Conservation (phyloP, 2,329 filamentous ascomycete genomes). For the Emmonsia crescens region DNA sequence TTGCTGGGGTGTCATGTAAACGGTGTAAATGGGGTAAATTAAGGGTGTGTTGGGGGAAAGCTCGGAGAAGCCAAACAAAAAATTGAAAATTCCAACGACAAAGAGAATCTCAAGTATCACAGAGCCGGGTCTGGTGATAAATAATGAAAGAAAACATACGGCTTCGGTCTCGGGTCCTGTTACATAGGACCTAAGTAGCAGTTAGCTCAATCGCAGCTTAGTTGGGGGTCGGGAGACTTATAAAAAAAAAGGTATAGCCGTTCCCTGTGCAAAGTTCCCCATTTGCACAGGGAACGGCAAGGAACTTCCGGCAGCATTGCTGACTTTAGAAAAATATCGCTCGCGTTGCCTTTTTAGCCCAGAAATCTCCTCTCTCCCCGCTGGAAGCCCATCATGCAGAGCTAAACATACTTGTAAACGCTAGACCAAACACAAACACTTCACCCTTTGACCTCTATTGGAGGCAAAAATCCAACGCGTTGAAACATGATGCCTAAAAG, state of each 20-base stretch:
- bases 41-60: background rate
- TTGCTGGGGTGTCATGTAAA: background rate
- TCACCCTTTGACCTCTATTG: slow-evolving; percentile 10
- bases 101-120: background rate
- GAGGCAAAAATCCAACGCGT: slow-evolving; percentile 1
- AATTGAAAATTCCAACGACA: background rate
- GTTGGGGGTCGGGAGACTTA: slow-evolving; percentile 22
- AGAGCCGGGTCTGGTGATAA: background rate
- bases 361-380: slow-evolving; percentile 5
- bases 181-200: slow-evolving; percentile 15
- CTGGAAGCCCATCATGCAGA: slow-evolving; percentile 4
- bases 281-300: slow-evolving; percentile 12
- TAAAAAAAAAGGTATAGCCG: slow-evolving; percentile 31
- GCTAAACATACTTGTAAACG: slow-evolving; percentile 8
- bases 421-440: slow-evolving; percentile 9
- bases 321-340: slow-evolving; percentile 5
- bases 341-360: slow-evolving; percentile 11
- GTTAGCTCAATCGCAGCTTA: slow-evolving; percentile 19
- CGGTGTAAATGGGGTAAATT: background rate
- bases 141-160: background rate
- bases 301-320: background rate
- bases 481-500: background rate
- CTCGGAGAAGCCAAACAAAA: background rate
- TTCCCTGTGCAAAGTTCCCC: no score
- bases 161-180: background rate